Conservation (phyloP, 805 yeast species). For the Metschnikowia lochheadii region DNA sequence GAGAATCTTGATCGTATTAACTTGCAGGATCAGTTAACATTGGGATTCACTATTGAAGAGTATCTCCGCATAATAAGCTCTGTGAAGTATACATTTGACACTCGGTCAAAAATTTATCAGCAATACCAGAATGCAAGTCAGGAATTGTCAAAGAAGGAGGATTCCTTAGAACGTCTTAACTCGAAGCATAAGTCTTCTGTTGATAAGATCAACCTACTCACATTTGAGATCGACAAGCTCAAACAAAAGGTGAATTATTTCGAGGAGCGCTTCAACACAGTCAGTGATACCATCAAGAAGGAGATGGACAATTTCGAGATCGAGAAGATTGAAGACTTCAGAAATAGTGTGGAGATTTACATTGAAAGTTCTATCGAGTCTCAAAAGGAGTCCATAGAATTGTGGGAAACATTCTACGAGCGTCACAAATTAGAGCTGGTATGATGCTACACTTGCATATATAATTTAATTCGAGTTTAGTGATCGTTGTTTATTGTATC, state of each 20-base stretch:
- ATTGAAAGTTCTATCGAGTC: conserved; percentile 87
- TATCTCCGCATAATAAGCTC: conserved; percentile 76
- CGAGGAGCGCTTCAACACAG: conserved; percentile 56
- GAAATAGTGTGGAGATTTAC: conserved; percentile 84
- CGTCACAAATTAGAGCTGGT: conserved; percentile 25
- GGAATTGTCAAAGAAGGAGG: conserved; percentile 44
- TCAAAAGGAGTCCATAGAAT: conserved; percentile 85
- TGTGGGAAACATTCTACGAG: conserved; percentile 87
- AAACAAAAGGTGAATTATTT: conserved; percentile 51
- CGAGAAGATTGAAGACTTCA: conserved; percentile 76
- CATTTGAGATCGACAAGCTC: conserved; percentile 54
- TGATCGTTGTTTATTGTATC: neutral
- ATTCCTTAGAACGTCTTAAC: conserved; percentile 40
- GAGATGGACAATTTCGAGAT: conserved; percentile 70
- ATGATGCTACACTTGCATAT: neutral
- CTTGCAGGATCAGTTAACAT: conserved; percentile 78
- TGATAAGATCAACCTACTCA: conserved; percentile 57
- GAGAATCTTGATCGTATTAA: conserved; percentile 75
- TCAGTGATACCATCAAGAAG: conserved; percentile 59
- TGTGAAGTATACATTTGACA: conserved; percentile 66
- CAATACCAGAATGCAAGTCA: conserved; percentile 42
- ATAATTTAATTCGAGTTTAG: neutral
- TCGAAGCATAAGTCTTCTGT: conserved; percentile 46
- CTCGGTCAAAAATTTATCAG: conserved; percentile 56
- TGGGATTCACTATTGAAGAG: conserved; percentile 86